Base-by-base conservation (phyloP, 2,329 filamentous ascomycete species). In the Fusarium liriodendri region DNA sequence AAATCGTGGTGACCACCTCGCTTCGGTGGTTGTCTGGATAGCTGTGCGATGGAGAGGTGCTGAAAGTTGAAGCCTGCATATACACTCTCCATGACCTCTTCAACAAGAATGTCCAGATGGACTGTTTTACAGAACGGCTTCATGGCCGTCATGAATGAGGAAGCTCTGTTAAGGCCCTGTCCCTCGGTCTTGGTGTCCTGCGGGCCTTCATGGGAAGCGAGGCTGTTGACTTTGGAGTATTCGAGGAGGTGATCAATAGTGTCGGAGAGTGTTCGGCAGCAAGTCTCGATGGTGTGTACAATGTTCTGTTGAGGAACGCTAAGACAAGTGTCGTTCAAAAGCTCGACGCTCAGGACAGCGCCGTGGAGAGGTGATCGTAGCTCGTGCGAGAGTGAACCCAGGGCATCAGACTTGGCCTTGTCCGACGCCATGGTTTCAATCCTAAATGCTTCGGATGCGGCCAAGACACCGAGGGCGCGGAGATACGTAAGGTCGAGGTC, bases 371-470 rank as follows among this genome's bases (percentile, higher is more conserved):
- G 90, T 2, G 87, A 90, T 6, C 90, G 84, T 16, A 92, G 80
- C 76, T 92, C 90, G 74, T 92, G 90, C 4, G 87, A 90, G 7
- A 92, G 86, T 1, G 87, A 90, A 1, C 88, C 87, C 9, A 92
- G 85, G 38, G 90, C 87, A 66, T 91, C 89, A 2, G 86, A 86
- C 76, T 90, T 90, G 35, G 88, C 86, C 62, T 82, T 85, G 37
- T 86, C 83, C 0, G 83, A 82, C 11, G 79, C 76, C 13, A 79
- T 64, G 0, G 81, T 75, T 13, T 84, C 79, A 6, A 89, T 69
- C 2, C 87, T 83, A 0, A 86, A 84, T 1, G 91, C 81, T 62
- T 92, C 89, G 0, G 87, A 85, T 83, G 90, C 90, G 18, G 89
- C 87, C 1, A 87, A 85, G 62, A 87, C 86, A 0, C 85, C 85